Evolutionary conservation across 805 yeast species (phyloP), one percentile per base, ranked within the genome.

Genomic region (Sungouiella thailandica): DNA sequence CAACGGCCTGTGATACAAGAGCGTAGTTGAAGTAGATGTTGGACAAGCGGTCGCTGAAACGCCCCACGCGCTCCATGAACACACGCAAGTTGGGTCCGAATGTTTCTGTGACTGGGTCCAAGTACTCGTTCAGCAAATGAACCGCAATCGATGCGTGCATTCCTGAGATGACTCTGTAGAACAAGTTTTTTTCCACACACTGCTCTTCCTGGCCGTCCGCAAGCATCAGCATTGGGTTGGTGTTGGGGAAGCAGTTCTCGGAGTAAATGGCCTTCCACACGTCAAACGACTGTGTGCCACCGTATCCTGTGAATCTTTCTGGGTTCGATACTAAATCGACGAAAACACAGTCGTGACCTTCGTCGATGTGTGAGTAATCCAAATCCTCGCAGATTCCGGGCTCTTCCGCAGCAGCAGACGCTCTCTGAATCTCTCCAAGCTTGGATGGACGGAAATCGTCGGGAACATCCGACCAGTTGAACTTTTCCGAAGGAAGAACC

Each of bases 111-210:
- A 70, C 72, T 25, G 76, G 69, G 37, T 57, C 56, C 36, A 70
- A 53, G 55, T 84, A 74, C 52, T 90, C 97, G 53, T 83, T 84
- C 12, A 95, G 76, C 40, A 93, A 68, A 60, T 93, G 99, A 1
- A 95, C 88, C 5, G 95, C 90, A 41, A 93, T 87, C 2, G 96
- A 85, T 2, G 96, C 87, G 55, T 93, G 99, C 82, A 93, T 75
- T 2, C 99, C 99, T 17, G 93, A 81, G 15, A 93, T 71, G 34
- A 93, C 62, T 45, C 93, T 75, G 61, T 83, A 93, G 50, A 93
- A 93, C 25, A 89, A 78, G 43, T 86, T 79, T 62, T 90, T 90
- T 50, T 94, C 97, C 28, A 81, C 62, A 55, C 96, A 89, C 58
- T 70, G 46, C 57, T 68, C 59, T 47, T 68, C 58, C 43, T 45